Conservation (phyloP, 73 alveolate genomes). For the Paramecium octaurelia region DNA sequence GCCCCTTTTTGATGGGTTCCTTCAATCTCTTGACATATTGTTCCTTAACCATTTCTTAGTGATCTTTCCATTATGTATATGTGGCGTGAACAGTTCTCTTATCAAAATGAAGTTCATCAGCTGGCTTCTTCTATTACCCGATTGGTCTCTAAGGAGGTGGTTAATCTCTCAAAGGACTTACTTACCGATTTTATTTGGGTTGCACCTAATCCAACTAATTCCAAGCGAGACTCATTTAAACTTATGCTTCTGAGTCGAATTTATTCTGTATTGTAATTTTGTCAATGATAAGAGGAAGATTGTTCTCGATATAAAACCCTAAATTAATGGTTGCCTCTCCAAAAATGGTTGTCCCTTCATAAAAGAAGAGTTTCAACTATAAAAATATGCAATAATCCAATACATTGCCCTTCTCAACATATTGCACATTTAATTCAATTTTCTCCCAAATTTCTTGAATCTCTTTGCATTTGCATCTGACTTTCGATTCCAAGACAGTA, state of each 20-base stretch:
- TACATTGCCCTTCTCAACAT: neutral
- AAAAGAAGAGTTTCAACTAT: neutral
- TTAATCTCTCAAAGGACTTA: neutral
- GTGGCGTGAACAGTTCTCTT: constrained; percentile 19
- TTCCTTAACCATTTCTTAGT: neutral
- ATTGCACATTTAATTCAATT: neutral
- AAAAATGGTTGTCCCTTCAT: neutral
- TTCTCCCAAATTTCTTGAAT: neutral
- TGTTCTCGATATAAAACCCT: constrained; percentile 29
- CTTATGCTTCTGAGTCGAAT: constrained; percentile 4
- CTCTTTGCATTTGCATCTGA: neutral
- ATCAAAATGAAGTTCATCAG: neutral
- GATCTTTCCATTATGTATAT: constrained; percentile 33
- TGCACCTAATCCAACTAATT: neutral
- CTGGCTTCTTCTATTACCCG: neutral
- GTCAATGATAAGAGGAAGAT: constrained; percentile 29
- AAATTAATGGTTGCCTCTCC: constrained; percentile 15
- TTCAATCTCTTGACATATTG: neutral
- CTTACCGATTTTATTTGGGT: neutral
- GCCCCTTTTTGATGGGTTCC: neutral
- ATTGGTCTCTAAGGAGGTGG: neutral
- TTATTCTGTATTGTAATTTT: neutral
- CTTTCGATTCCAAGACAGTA: neutral
- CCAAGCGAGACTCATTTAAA: neutral
- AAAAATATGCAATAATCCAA: neutral